These are phyloP conservation scores for Lentinula guzmanii DNA, from an alignment of 768 basidiomycete species.

Conservation along the genomic window DNA sequence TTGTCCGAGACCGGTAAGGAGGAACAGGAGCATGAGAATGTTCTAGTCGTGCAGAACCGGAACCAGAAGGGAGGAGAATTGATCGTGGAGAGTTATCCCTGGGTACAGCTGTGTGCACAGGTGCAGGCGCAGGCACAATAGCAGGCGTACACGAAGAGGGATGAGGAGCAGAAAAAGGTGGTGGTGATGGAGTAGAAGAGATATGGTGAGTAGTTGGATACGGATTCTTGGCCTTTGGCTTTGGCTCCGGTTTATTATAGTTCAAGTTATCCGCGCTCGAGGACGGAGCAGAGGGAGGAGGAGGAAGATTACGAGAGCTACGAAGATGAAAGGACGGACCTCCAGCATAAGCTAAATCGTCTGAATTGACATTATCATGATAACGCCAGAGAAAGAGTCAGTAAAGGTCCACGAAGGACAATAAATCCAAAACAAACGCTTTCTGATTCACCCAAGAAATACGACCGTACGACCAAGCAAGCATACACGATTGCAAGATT, in stretches of 20 bases:
- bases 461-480: constrained; percentile 71
- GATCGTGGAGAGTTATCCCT: no score
- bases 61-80: background rate
- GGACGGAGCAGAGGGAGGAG: no score
- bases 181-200: background rate
- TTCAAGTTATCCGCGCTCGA: no score
- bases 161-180: background rate
- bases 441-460: constrained; percentile 52
- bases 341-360: constrained; percentile 71
- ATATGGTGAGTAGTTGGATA: background rate
- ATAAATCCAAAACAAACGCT: background rate
- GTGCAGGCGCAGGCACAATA: no score
- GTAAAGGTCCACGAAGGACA: background rate
- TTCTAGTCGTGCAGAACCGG: background rate
- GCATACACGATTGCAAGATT: constrained; percentile 56
- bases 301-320: no score
- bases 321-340: constrained; percentile 33
- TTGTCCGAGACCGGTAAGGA: no score
- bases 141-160: no score
- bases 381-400: constrained; percentile 8
- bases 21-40: background rate
- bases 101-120: no score
- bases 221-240: background rate
- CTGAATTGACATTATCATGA: constrained; percentile 20
- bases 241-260: background rate